Percentiles rank a stretch among this genome's conserved stretches.
phyloP scores from a whole-genome alignment of 2,329 filamentous ascomycete species.

The Phialophora macrospora region DNA sequence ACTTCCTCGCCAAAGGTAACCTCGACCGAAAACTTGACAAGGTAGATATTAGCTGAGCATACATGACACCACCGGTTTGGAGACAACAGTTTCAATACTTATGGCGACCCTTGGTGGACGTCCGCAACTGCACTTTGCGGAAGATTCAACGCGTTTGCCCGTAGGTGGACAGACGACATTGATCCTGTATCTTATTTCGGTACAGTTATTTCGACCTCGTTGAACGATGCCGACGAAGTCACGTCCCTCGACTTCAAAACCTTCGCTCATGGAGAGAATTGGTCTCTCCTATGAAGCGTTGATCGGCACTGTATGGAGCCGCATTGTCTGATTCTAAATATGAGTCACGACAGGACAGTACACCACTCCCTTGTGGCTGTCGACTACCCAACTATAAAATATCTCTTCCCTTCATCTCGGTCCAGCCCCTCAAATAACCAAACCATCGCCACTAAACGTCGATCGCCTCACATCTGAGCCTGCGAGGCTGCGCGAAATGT shows the following conservation, averaged over 20 bases:
- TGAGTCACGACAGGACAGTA: neutral
- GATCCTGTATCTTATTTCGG: neutral
- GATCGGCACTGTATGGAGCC: neutral
- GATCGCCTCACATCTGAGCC: neutral
- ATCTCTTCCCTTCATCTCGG: neutral
- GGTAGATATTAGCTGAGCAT: neutral
- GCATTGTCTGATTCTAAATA: neutral
- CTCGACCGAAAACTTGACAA: neutral
- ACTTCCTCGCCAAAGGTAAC: neutral
- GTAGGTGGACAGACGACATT: neutral
- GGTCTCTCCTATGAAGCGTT: neutral
- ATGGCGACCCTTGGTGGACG: neutral
- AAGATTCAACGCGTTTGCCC: neutral
- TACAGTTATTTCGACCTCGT: neutral
- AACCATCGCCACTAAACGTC: neutral
- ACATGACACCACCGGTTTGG: neutral
- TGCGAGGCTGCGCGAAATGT: neutral
- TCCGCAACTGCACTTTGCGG: too few relatives aligned
- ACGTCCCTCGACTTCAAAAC: neutral
- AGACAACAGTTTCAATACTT: neutral
- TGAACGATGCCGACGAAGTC: neutral
- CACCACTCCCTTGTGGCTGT: neutral
- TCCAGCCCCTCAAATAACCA: neutral
- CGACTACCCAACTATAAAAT: neutral
- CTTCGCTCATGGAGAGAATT: neutral